A percentile compares a stretch with the other conserved stretches of the same genome.
These are phyloP conservation scores for Paramecium bursaria DNA, from an alignment of 73 alveolate species.

Conservation along the genomic window DNA sequence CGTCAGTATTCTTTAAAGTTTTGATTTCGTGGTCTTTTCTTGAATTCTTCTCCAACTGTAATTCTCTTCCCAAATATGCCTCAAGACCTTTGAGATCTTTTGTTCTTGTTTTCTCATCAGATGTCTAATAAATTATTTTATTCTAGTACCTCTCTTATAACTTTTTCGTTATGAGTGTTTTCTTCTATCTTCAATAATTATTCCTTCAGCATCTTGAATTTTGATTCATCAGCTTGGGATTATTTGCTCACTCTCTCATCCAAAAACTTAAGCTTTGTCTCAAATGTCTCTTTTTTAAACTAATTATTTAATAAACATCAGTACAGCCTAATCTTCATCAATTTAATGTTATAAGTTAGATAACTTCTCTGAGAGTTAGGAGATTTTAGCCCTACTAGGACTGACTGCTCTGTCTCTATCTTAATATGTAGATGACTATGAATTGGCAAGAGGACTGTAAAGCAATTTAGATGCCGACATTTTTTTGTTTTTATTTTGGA, in stretches of 20 bases:
- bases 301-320: not conserved
- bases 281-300: conserved; percentile 56
- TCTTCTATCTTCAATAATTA: conserved; percentile 6
- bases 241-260: conserved; percentile 24
- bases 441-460: conserved; percentile 2
- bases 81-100: conserved; percentile 82
- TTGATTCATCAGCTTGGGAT: conserved; percentile 33
- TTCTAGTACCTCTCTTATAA: conserved; percentile 13
- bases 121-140: not conserved
- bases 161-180: conserved; percentile 24
- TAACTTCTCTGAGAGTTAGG: conserved; percentile 45
- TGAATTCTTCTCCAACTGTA: conserved; percentile 73
- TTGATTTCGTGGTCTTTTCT: conserved; percentile 81
- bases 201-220: conserved; percentile 42
- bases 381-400: conserved; percentile 47
- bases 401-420: conserved; percentile 45
- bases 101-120: conserved; percentile 64
- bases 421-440: not conserved
- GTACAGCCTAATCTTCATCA: conserved; percentile 57
- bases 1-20: conserved; percentile 75
- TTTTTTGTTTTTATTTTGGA: no score
- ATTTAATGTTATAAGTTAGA: conserved; percentile 35
- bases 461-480: conserved; percentile 24
- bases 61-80: conserved; percentile 71
- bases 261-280: not conserved